A percentile compares a stretch with the other conserved stretches of the same genome.
Evolutionary conservation across 768 basidiomycete genomes (phyloP).

Genomic region (Lentinula lateritia): DNA sequence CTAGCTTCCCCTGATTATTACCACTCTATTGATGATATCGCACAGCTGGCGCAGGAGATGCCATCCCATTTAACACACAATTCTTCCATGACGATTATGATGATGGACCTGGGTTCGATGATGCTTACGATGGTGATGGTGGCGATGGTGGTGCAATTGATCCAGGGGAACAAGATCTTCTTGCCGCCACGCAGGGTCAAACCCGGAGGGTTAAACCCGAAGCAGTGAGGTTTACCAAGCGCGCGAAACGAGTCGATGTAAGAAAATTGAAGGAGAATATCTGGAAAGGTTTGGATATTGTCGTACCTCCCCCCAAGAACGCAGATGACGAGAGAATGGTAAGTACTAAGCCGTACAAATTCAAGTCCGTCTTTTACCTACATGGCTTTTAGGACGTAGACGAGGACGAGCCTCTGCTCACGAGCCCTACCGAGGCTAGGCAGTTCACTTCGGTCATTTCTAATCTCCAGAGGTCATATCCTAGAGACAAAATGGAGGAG

Average conservation of each 20-base stretch:
- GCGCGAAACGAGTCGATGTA: conserved; percentile 95
- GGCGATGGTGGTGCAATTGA: conserved; percentile 42
- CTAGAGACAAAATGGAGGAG: conserved; percentile 91
- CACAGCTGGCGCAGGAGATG: conserved; percentile 39
- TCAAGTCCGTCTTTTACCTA: neutral
- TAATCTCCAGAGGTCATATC: conserved; percentile 77
- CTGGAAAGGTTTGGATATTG: conserved; percentile 88
- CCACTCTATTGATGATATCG: neutral
- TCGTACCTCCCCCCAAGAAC: conserved; percentile 40
- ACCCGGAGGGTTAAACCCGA: conserved; percentile 81
- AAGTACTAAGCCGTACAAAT: conserved; percentile 8
- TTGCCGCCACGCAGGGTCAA: conserved; percentile 73
- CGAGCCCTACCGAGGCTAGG: conserved; percentile 62
- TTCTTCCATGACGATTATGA: conserved; percentile 93
- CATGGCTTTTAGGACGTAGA: conserved; percentile 46
- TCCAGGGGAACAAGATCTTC: conserved; percentile 79
- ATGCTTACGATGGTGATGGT: conserved; percentile 42
- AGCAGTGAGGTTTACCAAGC: conserved; percentile 89
- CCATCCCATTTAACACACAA: conserved; percentile 87
- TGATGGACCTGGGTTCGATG: conserved; percentile 25
- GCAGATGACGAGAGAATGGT: conserved; percentile 52
- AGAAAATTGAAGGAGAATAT: conserved; percentile 97
- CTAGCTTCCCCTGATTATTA: neutral
- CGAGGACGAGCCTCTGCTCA: conserved; percentile 32
- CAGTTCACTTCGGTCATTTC: conserved; percentile 80